These are phyloP conservation scores for Puccinia polysora DNA, from an alignment of 1,284 basidiomycete species.

Conservation along the genomic window DNA sequence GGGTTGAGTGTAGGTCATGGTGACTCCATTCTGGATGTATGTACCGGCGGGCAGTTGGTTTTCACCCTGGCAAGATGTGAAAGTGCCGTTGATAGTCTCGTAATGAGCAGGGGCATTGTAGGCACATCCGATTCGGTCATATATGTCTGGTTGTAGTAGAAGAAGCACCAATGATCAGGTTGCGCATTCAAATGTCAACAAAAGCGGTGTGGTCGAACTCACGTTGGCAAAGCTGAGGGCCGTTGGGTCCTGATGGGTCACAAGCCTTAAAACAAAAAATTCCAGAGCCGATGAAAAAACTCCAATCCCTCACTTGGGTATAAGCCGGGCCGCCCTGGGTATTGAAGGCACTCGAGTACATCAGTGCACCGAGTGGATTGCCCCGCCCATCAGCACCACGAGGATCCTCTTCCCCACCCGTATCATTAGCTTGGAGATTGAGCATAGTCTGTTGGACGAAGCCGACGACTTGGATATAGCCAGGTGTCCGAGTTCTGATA, in stretches of 20 bases:
- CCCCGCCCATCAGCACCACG: slow-evolving; percentile 40
- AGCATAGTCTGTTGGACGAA: slow-evolving; percentile 63
- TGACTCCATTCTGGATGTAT: slow-evolving; percentile 39
- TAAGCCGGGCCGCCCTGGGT: slow-evolving; percentile 47
- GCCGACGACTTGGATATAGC: slow-evolving; percentile 65
- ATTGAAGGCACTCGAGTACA: slow-evolving; percentile 41
- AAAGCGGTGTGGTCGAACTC: background rate
- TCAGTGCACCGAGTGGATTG: slow-evolving; percentile 31
- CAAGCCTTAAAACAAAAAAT: slow-evolving; percentile 62
- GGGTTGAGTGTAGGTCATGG: slow-evolving; percentile 59
- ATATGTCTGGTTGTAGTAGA: slow-evolving; percentile 57
- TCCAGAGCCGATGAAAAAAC: slow-evolving; percentile 64
- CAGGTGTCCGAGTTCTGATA: slow-evolving; percentile 58
- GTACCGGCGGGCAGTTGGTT: slow-evolving; percentile 46
- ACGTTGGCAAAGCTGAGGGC: slow-evolving; percentile 56
- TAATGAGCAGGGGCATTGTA: slow-evolving; percentile 57
- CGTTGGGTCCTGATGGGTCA: slow-evolving; percentile 60
- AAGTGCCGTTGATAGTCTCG: slow-evolving; percentile 46
- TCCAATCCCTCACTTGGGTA: slow-evolving; percentile 62
- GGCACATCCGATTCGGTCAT: slow-evolving; percentile 65
- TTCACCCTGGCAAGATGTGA: slow-evolving; percentile 46
- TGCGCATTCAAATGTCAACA: background rate
- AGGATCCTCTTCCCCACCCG: slow-evolving; percentile 57
- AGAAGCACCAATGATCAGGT: background rate
- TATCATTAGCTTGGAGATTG: slow-evolving; percentile 60